Conservation (phyloP, 1,284 basidiomycete genomes). For the Pascua guehoae region DNA sequence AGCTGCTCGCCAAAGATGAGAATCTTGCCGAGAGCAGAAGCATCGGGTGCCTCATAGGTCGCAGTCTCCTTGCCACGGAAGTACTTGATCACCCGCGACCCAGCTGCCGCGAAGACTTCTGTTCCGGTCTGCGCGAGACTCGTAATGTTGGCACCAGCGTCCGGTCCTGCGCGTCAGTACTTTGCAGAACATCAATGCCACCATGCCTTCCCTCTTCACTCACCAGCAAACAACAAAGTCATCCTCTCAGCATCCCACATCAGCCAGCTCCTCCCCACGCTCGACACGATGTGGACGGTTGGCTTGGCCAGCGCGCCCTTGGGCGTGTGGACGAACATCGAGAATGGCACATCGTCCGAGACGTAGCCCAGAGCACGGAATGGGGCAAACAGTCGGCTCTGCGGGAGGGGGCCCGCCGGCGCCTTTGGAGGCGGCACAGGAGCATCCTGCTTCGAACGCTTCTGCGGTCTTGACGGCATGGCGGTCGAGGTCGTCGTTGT, state of each 20-base stretch:
- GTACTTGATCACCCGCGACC: slow-evolving; percentile 70
- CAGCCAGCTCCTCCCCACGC: slow-evolving; percentile 86
- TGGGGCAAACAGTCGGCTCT: slow-evolving; percentile 71
- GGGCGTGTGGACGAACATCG: slow-evolving; percentile 77
- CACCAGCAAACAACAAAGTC: slow-evolving; percentile 87
- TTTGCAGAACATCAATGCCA: neutral
- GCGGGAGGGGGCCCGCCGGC: slow-evolving; percentile 15
- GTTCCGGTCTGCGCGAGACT: slow-evolving; percentile 79
- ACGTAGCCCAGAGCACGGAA: slow-evolving; percentile 92
- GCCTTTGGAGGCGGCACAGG: neutral
- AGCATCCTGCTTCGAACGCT: slow-evolving; percentile 16
- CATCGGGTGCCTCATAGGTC: slow-evolving; percentile 30
- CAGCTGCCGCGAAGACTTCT: slow-evolving; percentile 76
- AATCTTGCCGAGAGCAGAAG: slow-evolving; percentile 52
- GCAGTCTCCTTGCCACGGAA: slow-evolving; percentile 70
- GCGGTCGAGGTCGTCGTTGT: neutral
- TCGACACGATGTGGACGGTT: slow-evolving; percentile 77
- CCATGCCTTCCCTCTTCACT: slow-evolving; percentile 38
- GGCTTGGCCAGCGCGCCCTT: slow-evolving; percentile 83
- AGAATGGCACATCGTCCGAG: slow-evolving; percentile 87
- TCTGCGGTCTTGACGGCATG: slow-evolving; percentile 17
- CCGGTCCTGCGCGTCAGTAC: slow-evolving; percentile 62
- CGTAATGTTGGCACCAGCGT: slow-evolving; percentile 68
- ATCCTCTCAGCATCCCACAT: slow-evolving; percentile 95
- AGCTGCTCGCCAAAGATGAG: slow-evolving; percentile 76